Conservation (phyloP, 1,284 basidiomycete genomes). For the Phylloporus gajari region DNA sequence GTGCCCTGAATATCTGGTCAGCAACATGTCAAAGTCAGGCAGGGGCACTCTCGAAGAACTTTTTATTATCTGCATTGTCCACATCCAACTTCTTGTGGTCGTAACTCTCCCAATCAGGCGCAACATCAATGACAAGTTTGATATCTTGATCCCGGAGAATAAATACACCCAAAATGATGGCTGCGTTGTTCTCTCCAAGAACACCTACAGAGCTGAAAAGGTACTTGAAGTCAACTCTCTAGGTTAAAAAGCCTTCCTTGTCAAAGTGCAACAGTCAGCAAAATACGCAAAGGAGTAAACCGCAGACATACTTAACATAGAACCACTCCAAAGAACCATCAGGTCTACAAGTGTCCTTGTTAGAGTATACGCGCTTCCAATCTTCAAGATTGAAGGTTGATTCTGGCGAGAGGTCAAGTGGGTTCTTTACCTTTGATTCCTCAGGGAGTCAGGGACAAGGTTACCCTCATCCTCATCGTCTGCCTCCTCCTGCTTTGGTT, state of each 20-base stretch:
- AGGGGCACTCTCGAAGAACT: slow-evolving; percentile 89
- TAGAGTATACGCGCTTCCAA: slow-evolving; percentile 98
- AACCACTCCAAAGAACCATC: slow-evolving; percentile 86
- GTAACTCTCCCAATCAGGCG: slow-evolving; percentile 96
- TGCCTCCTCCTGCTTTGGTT: slow-evolving; percentile 66
- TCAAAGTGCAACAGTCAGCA: slow-evolving; percentile 72
- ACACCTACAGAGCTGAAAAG: slow-evolving; percentile 94
- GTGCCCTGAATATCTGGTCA: too few species aligned
- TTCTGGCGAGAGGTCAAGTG: slow-evolving; percentile 91
- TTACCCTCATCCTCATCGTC: slow-evolving; percentile 78
- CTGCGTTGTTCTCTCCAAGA: slow-evolving; percentile 83
- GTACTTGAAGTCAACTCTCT: slow-evolving; percentile 98
- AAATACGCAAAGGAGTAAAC: slow-evolving; percentile 13
- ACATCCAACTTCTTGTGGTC: slow-evolving; percentile 79
- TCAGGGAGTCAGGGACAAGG: slow-evolving; percentile 64
- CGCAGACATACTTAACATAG: slow-evolving; percentile 76
- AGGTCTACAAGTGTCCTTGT: slow-evolving; percentile 90
- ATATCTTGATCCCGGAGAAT: slow-evolving; percentile 83
- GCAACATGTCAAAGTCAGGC: too few species aligned
- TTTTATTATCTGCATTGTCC: slow-evolving; percentile 76
- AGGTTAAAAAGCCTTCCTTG: slow-evolving; percentile 89
- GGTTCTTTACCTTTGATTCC: slow-evolving; percentile 90
- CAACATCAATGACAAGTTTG: slow-evolving; percentile 79
- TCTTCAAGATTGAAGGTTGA: slow-evolving; percentile 96
- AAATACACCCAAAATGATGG: slow-evolving; percentile 81